phyloP scores from a whole-genome alignment of 805 yeast genomes.

The Candida ficus region DNA sequence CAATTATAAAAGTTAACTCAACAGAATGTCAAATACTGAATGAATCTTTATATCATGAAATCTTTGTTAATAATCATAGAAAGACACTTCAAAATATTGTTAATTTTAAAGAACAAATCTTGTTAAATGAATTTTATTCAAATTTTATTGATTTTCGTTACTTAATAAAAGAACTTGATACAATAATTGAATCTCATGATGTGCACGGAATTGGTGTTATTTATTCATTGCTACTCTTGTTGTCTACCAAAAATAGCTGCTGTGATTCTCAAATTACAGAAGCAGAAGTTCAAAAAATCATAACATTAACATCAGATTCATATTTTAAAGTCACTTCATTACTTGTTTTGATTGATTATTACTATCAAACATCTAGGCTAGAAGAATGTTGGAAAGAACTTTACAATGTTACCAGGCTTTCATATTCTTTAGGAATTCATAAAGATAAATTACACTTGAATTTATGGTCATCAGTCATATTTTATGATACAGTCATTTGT shows the following conservation, averaged over 20 bases:
- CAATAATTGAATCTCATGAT: background rate
- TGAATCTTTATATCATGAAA: background rate
- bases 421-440: background rate
- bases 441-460: no score
- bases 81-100: no score
- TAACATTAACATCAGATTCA: background rate
- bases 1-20: background rate
- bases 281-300: background rate
- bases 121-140: no score
- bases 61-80: background rate
- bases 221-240: background rate
- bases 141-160: background rate
- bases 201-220: background rate
- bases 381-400: background rate
- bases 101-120: no score
- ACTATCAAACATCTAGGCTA: background rate
- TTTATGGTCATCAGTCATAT: background rate
- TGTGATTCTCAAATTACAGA: background rate
- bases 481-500: background rate
- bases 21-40: background rate
- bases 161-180: no score
- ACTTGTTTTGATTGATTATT: background rate
- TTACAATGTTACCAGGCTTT: background rate
- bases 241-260: background rate
- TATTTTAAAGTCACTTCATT: background rate